Conservation (phyloP, 495 filamentous ascomycete species). For the Hypoxylon lenormandii region DNA sequence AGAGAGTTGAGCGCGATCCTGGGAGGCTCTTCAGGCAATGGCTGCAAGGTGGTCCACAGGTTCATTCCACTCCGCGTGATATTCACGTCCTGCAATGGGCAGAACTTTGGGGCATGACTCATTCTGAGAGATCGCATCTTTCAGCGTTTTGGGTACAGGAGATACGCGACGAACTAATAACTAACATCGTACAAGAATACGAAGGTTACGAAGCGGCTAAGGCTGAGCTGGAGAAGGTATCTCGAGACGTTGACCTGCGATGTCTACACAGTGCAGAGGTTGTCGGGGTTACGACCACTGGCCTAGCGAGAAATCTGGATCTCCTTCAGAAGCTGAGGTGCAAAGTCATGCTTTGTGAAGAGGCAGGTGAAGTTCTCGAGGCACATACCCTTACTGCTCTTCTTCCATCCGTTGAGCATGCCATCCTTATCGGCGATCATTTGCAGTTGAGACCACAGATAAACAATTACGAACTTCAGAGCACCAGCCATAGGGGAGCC, state of each 20-base stretch:
- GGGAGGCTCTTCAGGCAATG: slow-evolving; percentile 38
- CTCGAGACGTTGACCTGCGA: slow-evolving; percentile 64
- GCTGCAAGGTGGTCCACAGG: slow-evolving; percentile 11
- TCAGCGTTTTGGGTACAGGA: slow-evolving; percentile 63
- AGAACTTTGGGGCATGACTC: slow-evolving; percentile 48
- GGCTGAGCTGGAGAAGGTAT: slow-evolving; percentile 51
- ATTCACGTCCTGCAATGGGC: slow-evolving; percentile 12
- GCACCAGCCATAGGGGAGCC: slow-evolving; percentile 66
- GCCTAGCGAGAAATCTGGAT: slow-evolving; percentile 73
- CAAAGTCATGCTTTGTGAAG: slow-evolving; percentile 81
- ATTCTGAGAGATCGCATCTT: slow-evolving; percentile 49
- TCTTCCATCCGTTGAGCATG: slow-evolving; percentile 76
- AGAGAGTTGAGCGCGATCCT: slow-evolving; percentile 27
- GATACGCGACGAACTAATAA: slow-evolving; percentile 52
- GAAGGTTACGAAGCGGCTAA: slow-evolving; percentile 53
- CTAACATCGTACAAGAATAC: slow-evolving; percentile 50
- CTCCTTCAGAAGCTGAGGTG: slow-evolving; percentile 69
- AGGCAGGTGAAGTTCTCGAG: slow-evolving; percentile 82
- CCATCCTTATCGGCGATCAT: slow-evolving; percentile 83
- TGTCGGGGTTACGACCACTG: slow-evolving; percentile 81
- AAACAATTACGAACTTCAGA: slow-evolving; percentile 71
- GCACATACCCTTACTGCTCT: slow-evolving; percentile 75
- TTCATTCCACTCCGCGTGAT: slow-evolving; percentile 12
- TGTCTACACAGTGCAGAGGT: slow-evolving; percentile 68
- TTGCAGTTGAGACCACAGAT: slow-evolving; percentile 77